Evolutionary conservation across 805 yeast genomes (phyloP), one percentile per base, ranked within the genome.

Genomic region (Blastobotrys americana): DNA sequence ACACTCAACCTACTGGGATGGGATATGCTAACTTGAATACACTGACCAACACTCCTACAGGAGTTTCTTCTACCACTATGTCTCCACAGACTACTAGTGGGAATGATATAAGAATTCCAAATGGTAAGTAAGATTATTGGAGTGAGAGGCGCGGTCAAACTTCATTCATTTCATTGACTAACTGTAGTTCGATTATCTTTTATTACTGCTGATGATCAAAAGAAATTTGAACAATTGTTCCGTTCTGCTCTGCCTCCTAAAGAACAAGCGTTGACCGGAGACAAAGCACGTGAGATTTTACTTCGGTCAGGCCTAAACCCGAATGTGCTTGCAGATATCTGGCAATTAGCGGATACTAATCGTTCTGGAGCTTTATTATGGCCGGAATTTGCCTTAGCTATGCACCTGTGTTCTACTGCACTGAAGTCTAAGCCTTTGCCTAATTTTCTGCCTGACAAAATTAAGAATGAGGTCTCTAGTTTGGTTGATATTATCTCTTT

Each of bases 361-460:
- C 82, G 78, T 56, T 80, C 93, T 5, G 97, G 97, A 1, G 73
- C 78, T 44, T 74, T 90, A 49, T 66, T 90, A 55, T 90, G 89
- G 60, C 97, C 97, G 2, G 97, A 90, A 63, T 90, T 90, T 70
- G 95, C 95, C 13, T 70, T 90, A 52, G 88, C 96, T 15, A 78
- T 90, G 71, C 90, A 88, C 63, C 71, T 90, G 54, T 88, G 95
- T 60, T 83, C 84, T 54, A 65, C 78, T 57, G 83, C 82, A 0
- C 71, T 85, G 54, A 78, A 77, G 55, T 95, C 96, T 31, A 88
- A 84, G 53, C 69, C 80, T 5, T 70, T 89, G 48, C 97, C 97
- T 2, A 69, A 69, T 36, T 72, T 70, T 34, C 66, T 90, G 53
- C 96, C 95, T 23, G 73, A 74, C 17, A 79, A 75, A 50, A 78